Conservation (phyloP, 202 grass and related monocot species). For the Panicum hallii region DNA sequence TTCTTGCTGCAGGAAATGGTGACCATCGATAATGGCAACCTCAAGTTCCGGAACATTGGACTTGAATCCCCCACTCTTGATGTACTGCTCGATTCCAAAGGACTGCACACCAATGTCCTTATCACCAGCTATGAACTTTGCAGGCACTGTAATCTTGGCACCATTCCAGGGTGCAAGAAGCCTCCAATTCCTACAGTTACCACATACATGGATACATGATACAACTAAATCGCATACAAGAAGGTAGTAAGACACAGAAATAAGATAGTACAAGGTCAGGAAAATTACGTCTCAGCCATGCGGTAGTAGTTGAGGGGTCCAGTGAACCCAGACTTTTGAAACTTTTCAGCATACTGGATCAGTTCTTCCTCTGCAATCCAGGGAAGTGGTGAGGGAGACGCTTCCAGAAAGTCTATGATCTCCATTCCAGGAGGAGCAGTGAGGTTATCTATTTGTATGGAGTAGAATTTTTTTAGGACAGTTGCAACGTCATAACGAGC, state of each 20-base stretch:
- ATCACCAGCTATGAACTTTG: constrained; percentile 48
- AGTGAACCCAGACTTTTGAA: constrained; percentile 72
- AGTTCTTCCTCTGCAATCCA: constrained; percentile 67
- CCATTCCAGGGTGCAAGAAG: constrained; percentile 54
- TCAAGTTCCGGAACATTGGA: constrained; percentile 53
- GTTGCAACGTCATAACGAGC: constrained; percentile 49
- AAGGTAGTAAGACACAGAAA: too few species aligned
- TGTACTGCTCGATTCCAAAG: constrained; percentile 27
- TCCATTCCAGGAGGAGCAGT: constrained; percentile 62
- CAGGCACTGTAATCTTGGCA: constrained; percentile 49
- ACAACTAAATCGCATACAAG: too few species aligned
- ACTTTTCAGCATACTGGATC: constrained; percentile 58
- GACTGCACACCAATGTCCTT: constrained; percentile 45
- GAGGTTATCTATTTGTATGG: constrained; percentile 46
- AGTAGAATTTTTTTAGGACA: constrained; percentile 65
- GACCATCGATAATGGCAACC: constrained; percentile 48
- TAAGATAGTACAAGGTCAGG: neutral
- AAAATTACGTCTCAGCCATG: constrained; percentile 24
- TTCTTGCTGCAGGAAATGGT: constrained; percentile 68
- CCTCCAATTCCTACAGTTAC: constrained; percentile 32
- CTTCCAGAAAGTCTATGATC: constrained; percentile 65
- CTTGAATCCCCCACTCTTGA: constrained; percentile 42
- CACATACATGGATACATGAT: too few species aligned
- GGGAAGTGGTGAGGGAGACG: constrained; percentile 43
- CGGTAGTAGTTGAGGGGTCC: constrained; percentile 74